A percentile compares a stretch with the other conserved stretches of the same genome.
Conservation (phyloP, 768 basidiomycete genomes). For the Lepiota venenata region DNA sequence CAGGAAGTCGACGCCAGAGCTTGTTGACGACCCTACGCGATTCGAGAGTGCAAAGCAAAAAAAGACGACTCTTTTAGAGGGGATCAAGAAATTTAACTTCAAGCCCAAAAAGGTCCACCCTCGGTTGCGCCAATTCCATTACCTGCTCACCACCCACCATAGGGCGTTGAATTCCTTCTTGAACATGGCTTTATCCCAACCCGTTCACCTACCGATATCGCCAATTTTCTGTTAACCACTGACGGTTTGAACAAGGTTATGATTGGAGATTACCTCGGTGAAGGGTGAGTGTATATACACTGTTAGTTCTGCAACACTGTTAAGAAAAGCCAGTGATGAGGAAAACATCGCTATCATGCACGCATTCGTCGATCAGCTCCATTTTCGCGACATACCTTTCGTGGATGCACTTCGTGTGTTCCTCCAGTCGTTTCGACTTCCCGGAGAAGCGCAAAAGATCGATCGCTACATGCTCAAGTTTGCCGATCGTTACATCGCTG, state of each 20-base stretch:
- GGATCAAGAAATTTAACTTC: slow-evolving; percentile 97
- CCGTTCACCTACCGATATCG: slow-evolving; percentile 72
- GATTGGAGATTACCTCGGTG: slow-evolving; percentile 98
- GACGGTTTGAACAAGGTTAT: slow-evolving; percentile 94
- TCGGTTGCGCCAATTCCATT: not conserved
- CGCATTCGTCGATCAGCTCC: slow-evolving; percentile 90
- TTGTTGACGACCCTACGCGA: slow-evolving; percentile 83
- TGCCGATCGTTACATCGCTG: slow-evolving; percentile 92
- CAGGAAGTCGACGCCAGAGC: slow-evolving; percentile 72
- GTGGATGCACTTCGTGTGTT: slow-evolving; percentile 88
- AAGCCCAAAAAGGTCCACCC: slow-evolving; percentile 89
- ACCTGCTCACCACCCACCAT: slow-evolving; percentile 5
- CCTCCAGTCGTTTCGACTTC: slow-evolving; percentile 93
- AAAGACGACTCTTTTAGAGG: slow-evolving; percentile 92
- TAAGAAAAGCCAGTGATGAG: slow-evolving; percentile 61
- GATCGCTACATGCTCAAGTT: slow-evolving; percentile 99
- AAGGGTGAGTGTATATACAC: slow-evolving; percentile 62
- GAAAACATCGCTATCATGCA: slow-evolving; percentile 94
- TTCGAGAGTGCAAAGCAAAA: slow-evolving; percentile 97
- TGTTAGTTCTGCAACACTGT: not conserved
- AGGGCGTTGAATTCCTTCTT: slow-evolving; percentile 89
- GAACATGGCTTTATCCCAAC: slow-evolving; percentile 85
- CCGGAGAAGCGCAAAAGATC: slow-evolving; percentile 97
- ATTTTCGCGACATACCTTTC: slow-evolving; percentile 79
- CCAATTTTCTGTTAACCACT: slow-evolving; percentile 78